phyloP scores from a whole-genome alignment of 2,329 filamentous ascomycete genomes.

The Claviceps purpurea region DNA sequence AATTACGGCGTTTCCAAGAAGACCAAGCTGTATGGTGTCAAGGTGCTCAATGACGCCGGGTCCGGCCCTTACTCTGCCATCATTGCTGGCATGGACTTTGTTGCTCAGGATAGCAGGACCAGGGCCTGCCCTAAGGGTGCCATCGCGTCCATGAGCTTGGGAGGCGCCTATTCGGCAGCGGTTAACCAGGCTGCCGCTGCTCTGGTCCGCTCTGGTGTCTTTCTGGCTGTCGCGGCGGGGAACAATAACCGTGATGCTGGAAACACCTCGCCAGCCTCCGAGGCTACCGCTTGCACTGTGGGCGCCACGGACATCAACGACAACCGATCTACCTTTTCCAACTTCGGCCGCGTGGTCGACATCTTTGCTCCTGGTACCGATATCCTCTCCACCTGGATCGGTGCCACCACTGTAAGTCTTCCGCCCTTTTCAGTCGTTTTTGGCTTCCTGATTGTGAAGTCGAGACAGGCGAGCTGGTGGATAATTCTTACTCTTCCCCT shows the following conservation, averaged over 20 bases:
- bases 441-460: not conserved
- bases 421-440: no score
- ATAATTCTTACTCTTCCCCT: not conserved
- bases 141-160: slow-evolving; percentile 45
- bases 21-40: slow-evolving; percentile 28
- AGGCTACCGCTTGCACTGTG: slow-evolving; percentile 37
- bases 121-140: slow-evolving; percentile 28
- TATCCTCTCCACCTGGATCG: slow-evolving; percentile 35
- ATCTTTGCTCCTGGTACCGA: slow-evolving; percentile 36
- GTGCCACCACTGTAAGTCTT: slow-evolving; percentile 18
- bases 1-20: slow-evolving; percentile 29
- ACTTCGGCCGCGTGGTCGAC: slow-evolving; percentile 36
- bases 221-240: slow-evolving; percentile 43
- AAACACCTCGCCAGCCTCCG: slow-evolving; percentile 34
- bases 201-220: slow-evolving; percentile 32
- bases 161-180: slow-evolving; percentile 29
- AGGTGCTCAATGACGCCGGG: slow-evolving; percentile 27
- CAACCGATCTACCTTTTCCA: slow-evolving; percentile 33
- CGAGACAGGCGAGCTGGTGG: not conserved
- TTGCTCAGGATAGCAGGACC: slow-evolving; percentile 12
- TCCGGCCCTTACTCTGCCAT: slow-evolving; percentile 24
- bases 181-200: slow-evolving; percentile 37
- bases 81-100: slow-evolving; percentile 32
- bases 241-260: slow-evolving; percentile 32
- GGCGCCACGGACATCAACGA: slow-evolving; percentile 31